Evolutionary conservation across 2,329 filamentous ascomycete species (phyloP).

Genomic region (Xylaria sp.): DNA sequence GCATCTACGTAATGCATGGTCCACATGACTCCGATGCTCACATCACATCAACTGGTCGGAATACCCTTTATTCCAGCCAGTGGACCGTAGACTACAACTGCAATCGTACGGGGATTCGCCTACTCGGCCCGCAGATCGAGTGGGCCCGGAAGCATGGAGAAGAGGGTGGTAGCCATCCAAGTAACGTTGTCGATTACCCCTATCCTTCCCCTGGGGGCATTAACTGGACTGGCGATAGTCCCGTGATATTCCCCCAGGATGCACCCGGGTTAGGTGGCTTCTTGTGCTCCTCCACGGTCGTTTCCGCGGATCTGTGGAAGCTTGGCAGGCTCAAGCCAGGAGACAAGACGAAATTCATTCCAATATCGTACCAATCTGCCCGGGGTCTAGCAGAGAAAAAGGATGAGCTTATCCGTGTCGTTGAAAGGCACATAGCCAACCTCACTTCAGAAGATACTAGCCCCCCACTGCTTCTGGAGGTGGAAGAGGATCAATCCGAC

Average conservation of each 20-base stretch:
- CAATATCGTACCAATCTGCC: conserved; percentile 34
- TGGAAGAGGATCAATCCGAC: conserved; percentile 1
- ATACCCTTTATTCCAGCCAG: conserved; percentile 37
- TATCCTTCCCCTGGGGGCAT: conserved; percentile 45
- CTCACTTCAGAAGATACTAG: background rate
- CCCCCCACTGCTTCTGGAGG: conserved; percentile 2
- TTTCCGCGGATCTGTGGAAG: conserved; percentile 46
- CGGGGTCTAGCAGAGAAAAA: conserved; percentile 30
- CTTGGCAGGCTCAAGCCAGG: conserved; percentile 45
- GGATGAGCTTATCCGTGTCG: conserved; percentile 24
- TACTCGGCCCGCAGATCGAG: conserved; percentile 41
- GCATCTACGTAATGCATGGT: conserved; percentile 41
- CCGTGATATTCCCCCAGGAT: conserved; percentile 44
- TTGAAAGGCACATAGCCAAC: conserved; percentile 16
- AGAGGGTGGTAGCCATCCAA: conserved; percentile 43
- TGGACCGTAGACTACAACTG: conserved; percentile 47
- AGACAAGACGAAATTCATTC: conserved; percentile 37
- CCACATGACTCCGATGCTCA: conserved; percentile 44
- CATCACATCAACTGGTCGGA: conserved; percentile 38
- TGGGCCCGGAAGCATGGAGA: conserved; percentile 44
- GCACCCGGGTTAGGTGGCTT: conserved; percentile 47
- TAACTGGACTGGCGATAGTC: conserved; percentile 47
- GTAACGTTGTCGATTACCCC: conserved; percentile 45
- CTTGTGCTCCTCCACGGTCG: conserved; percentile 43
- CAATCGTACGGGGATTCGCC: conserved; percentile 44